Conservation (phyloP, 495 filamentous ascomycete species). For the Podospora pseudopauciseta region DNA sequence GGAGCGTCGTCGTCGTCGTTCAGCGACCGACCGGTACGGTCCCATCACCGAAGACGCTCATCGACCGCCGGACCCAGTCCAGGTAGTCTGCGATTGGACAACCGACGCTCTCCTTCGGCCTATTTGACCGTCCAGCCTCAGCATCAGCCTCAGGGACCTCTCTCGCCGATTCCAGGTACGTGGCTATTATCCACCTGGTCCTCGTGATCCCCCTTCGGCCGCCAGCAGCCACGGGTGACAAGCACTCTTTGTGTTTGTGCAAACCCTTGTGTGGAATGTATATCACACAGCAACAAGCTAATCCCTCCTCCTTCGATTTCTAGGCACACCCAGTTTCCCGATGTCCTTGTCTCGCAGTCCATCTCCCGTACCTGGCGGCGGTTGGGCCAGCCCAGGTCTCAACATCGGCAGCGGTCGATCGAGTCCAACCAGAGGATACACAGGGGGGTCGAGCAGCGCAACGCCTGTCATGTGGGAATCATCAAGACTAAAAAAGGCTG, state of each 20-base stretch:
- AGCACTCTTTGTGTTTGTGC: slow-evolving; percentile 1
- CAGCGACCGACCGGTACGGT: slow-evolving; percentile 38
- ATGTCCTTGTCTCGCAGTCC: slow-evolving; percentile 87
- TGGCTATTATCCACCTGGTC: slow-evolving; percentile 15
- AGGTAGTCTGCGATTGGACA: slow-evolving; percentile 30
- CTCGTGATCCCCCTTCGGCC: slow-evolving; percentile 14
- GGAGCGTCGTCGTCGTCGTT: slow-evolving; percentile 42
- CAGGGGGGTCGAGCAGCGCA: slow-evolving; percentile 44
- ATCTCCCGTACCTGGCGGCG: slow-evolving; percentile 73
- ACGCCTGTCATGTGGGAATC: slow-evolving; percentile 76
- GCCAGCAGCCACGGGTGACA: slow-evolving; percentile 10
- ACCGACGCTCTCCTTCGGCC: slow-evolving; percentile 26
- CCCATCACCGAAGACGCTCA: slow-evolving; percentile 43
- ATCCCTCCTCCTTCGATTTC: slow-evolving; percentile 14
- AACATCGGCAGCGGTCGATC: slow-evolving; percentile 65
- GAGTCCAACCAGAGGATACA: slow-evolving; percentile 54
- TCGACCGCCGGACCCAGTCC: slow-evolving; percentile 24
- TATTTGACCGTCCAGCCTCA: slow-evolving; percentile 40
- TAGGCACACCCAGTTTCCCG: slow-evolving; percentile 46
- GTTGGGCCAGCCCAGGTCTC: slow-evolving; percentile 83
- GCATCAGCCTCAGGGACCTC: slow-evolving; percentile 30
- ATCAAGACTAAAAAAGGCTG: slow-evolving; percentile 66
- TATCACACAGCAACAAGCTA: slow-evolving; percentile 10
- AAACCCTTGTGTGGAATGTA: slow-evolving; percentile 8
- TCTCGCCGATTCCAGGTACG: slow-evolving; percentile 45